A percentile compares a stretch with the other conserved stretches of the same genome.
phyloP scores from a whole-genome alignment of 345 rosid species.

The Eucalyptus victrix region DNA sequence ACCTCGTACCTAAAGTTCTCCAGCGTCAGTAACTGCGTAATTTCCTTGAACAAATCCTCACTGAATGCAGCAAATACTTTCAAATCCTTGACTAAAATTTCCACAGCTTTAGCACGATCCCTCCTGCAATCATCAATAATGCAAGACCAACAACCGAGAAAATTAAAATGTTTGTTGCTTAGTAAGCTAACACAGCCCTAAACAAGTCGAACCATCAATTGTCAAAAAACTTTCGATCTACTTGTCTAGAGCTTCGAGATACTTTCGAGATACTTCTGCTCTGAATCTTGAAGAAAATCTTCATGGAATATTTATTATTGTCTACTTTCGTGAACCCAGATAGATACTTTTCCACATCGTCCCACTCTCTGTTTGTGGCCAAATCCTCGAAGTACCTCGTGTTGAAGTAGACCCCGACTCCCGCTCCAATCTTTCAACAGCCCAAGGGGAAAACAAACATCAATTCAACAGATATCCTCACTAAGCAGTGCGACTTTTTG shows the following conservation, averaged over 20 bases:
- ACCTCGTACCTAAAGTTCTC: conserved; percentile 58
- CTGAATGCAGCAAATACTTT: conserved; percentile 72
- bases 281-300: conserved; percentile 78
- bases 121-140: conserved; percentile 25
- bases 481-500: not conserved
- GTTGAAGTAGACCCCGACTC: conserved; percentile 82
- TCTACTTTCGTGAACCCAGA: conserved; percentile 75
- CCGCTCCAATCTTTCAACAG: conserved; percentile 62
- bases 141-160: not conserved
- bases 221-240: conserved; percentile 3
- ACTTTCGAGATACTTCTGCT: conserved; percentile 88
- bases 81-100: conserved; percentile 72
- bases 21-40: conserved; percentile 57
- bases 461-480: not conserved
- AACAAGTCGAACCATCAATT: not conserved
- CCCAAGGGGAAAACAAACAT: not conserved
- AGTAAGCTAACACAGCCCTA: not conserved
- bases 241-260: conserved; percentile 86
- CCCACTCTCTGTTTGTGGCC: conserved; percentile 88
- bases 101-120: conserved; percentile 74
- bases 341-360: conserved; percentile 73
- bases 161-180: not conserved
- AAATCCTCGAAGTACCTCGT: conserved; percentile 72
- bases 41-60: conserved; percentile 81
- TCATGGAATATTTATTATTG: conserved; percentile 82